These are phyloP conservation scores for Neostapfia colusana DNA, from an alignment of 176 grass and related monocot genomes.

Conservation along the genomic window DNA sequence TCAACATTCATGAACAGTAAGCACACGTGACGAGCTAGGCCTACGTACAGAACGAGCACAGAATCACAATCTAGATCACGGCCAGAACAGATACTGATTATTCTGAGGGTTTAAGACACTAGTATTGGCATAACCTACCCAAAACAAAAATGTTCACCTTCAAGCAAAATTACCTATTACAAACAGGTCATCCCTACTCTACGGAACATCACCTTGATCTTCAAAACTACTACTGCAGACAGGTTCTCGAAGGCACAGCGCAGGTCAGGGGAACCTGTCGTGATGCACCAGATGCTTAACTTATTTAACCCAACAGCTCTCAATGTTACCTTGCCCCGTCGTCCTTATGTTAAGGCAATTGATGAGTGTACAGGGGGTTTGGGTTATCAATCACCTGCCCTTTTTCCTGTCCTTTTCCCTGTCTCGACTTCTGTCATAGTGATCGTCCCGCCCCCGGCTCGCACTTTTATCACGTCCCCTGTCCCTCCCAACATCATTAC, in stretches of 20 bases:
- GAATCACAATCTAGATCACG: neutral
- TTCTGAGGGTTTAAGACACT: neutral
- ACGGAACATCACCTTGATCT: neutral
- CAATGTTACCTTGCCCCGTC: neutral
- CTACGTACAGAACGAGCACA: neutral
- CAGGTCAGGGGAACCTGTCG: slow-evolving; percentile 8
- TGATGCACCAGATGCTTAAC: neutral
- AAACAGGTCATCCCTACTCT: neutral
- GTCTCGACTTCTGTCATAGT: slow-evolving; percentile 53
- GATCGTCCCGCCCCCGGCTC: slow-evolving; percentile 65
- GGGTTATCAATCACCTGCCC: slow-evolving; percentile 46
- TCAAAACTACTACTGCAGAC: slow-evolving; percentile 13
- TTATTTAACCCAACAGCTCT: slow-evolving; percentile 6
- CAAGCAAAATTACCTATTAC: slow-evolving; percentile 1
- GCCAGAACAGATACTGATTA: neutral
- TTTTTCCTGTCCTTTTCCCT: slow-evolving; percentile 74
- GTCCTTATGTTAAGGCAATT: slow-evolving; percentile 6
- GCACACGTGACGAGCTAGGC: too few relatives aligned
- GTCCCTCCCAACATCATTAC: slow-evolving; percentile 53
- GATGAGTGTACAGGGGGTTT: neutral
- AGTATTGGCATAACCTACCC: neutral
- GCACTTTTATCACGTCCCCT: slow-evolving; percentile 63
- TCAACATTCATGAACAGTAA: neutral
- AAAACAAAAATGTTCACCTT: neutral
- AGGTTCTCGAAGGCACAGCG: neutral